Evolutionary conservation across 192 early-diverging fungal genomes (phyloP).

Genomic region (Diversispora epigaea): DNA sequence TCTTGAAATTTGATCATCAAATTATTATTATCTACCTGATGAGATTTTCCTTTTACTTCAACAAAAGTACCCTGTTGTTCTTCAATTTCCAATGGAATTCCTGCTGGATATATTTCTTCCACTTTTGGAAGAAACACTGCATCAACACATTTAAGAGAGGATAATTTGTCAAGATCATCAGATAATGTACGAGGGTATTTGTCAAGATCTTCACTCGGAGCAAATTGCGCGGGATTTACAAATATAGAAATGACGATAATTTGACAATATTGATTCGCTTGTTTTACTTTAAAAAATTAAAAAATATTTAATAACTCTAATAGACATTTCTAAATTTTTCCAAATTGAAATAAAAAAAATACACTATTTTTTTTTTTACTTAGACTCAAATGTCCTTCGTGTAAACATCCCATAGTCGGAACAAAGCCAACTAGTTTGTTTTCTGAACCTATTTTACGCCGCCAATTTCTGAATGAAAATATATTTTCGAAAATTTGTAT

Average conservation of each 20-base stretch:
- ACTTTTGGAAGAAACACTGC: constrained; percentile 68
- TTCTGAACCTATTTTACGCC: not conserved
- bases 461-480: constrained; percentile 5
- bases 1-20: not conserved
- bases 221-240: constrained; percentile 99
- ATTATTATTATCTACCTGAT: constrained; percentile 49
- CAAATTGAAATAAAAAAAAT: not conserved
- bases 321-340: too few relatives aligned
- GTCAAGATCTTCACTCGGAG: constrained; percentile 89
- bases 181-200: constrained; percentile 87
- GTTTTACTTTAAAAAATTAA: constrained; percentile 39
- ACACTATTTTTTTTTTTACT: constrained; percentile 42
- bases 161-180: constrained; percentile 70
- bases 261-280: constrained; percentile 62
- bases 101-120: constrained; percentile 89
- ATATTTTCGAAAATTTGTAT: not conserved
- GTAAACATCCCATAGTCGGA: constrained; percentile 98
- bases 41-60: constrained; percentile 82
- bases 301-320: not conserved
- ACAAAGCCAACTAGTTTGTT: constrained; percentile 74
- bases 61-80: constrained; percentile 91
- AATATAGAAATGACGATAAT: constrained; percentile 84
- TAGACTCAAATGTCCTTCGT: constrained; percentile 82
- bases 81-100: constrained; percentile 76
- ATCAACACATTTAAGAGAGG: constrained; percentile 50